phyloP scores from a whole-genome alignment of 164 flowering plant species.

The Umbellularia californica region DNA sequence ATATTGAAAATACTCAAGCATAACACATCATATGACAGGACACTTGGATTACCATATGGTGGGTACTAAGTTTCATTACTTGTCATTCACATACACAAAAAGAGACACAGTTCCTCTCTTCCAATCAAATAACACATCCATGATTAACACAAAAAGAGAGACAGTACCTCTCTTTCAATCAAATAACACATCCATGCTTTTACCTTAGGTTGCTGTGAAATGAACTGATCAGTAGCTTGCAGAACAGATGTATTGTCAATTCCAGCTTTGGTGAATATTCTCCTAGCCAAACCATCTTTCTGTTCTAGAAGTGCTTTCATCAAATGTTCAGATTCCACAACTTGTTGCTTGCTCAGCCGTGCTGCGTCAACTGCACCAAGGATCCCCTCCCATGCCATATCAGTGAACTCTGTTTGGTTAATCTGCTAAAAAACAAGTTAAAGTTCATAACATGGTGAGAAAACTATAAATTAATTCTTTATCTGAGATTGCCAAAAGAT shows the following conservation, averaged over 20 bases:
- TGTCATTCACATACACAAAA: too few species aligned
- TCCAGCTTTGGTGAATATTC: slow-evolving; percentile 88
- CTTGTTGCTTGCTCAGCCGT: slow-evolving; percentile 60
- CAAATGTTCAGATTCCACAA: slow-evolving; percentile 90
- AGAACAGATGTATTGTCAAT: slow-evolving; percentile 75
- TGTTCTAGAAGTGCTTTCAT: slow-evolving; percentile 96
- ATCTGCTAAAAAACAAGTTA: slow-evolving; percentile 26
- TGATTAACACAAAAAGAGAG: neutral
- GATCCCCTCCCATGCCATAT: slow-evolving; percentile 95
- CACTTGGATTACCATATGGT: too few species aligned
- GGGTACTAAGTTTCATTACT: too few species aligned
- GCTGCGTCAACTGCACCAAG: slow-evolving; percentile 87
- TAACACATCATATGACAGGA: too few species aligned
- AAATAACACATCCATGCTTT: neutral
- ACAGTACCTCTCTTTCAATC: neutral
- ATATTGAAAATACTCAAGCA: too few species aligned
- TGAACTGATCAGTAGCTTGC: slow-evolving; percentile 79
- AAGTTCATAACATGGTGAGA: too few species aligned
- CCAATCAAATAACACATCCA: neutral
- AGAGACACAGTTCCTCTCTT: neutral
- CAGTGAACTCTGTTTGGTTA: slow-evolving; percentile 64
- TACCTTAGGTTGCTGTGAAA: slow-evolving; percentile 80
- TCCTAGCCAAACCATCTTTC: slow-evolving; percentile 88
- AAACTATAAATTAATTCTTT: neutral
- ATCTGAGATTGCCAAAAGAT: too few species aligned